Conservation (phyloP, 495 filamentous ascomycete species). For the Clavariopsis aquatica region DNA sequence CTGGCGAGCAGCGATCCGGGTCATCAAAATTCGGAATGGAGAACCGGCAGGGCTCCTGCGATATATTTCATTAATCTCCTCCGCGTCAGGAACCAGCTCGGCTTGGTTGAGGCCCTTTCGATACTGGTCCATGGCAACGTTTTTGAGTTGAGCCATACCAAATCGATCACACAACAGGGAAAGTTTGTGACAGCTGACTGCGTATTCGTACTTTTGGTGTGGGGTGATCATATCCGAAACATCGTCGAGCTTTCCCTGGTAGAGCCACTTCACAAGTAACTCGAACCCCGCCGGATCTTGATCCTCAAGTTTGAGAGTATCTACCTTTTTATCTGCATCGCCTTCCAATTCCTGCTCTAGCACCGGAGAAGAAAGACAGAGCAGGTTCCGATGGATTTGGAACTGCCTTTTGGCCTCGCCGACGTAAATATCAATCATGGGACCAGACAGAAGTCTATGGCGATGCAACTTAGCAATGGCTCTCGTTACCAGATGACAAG, state of each 20-base stretch:
- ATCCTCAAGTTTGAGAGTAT: constrained; percentile 47
- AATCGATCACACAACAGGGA: constrained; percentile 53
- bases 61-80: constrained; percentile 54
- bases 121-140: constrained; percentile 54
- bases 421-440: constrained; percentile 51
- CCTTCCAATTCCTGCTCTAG: constrained; percentile 47
- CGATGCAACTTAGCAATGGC: constrained; percentile 40
- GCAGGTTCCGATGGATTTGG: constrained; percentile 51
- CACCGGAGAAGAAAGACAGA: constrained; percentile 50
- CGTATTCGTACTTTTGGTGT: constrained; percentile 51
- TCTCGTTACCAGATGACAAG: constrained; percentile 34
- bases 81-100: constrained; percentile 51
- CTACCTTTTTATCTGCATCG: constrained; percentile 38
- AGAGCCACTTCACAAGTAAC: constrained; percentile 55
- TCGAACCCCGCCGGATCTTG: constrained; percentile 52
- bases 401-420: constrained; percentile 46
- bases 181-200: constrained; percentile 53
- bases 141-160: constrained; percentile 50
- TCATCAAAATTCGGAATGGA: constrained; percentile 51
- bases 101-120: constrained; percentile 49
- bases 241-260: constrained; percentile 53
- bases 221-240: constrained; percentile 46
- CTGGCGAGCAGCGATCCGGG: constrained; percentile 52
- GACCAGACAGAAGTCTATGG: constrained; percentile 52
- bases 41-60: constrained; percentile 43